Conservation (phyloP, 768 basidiomycete genomes). For the Kondoa subrosea region DNA sequence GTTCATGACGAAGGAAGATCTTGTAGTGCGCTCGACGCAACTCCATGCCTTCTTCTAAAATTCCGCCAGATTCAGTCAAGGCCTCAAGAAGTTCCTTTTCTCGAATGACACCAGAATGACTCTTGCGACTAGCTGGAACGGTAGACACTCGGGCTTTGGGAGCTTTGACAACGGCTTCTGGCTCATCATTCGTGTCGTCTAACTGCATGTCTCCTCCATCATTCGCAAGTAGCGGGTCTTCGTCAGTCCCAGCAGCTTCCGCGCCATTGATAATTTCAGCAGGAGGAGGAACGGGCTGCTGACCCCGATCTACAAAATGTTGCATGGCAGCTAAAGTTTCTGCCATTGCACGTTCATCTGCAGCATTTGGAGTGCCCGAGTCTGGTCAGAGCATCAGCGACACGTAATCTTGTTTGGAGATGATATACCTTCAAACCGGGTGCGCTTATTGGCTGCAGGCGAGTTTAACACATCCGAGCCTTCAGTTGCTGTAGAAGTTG, state of each 20-base stretch:
- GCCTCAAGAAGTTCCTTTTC: slow-evolving; percentile 11
- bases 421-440: too few species aligned
- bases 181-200: neutral
- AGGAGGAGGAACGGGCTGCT: neutral
- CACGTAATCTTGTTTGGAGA: too few species aligned
- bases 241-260: neutral
- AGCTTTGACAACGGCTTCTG: slow-evolving; percentile 29
- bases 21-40: slow-evolving; percentile 1
- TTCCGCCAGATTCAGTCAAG: slow-evolving; percentile 11
- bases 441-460: too few species aligned
- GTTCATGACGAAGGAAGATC: neutral
- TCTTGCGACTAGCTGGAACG: neutral
- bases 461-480: too few species aligned
- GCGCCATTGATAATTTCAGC: neutral
- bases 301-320: too few species aligned
- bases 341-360: too few species aligned
- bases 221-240: too few species aligned
- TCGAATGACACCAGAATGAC: slow-evolving; percentile 1
- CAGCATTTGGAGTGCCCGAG: too few species aligned
- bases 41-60: slow-evolving; percentile 4
- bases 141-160: slow-evolving; percentile 12
- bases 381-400: too few species aligned
- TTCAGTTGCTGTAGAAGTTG: too few species aligned
- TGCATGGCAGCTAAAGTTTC: too few species aligned
- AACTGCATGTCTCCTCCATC: too few species aligned